phyloP scores from a whole-genome alignment of 164 flowering plant species.

The Stephania yunnanensis region DNA sequence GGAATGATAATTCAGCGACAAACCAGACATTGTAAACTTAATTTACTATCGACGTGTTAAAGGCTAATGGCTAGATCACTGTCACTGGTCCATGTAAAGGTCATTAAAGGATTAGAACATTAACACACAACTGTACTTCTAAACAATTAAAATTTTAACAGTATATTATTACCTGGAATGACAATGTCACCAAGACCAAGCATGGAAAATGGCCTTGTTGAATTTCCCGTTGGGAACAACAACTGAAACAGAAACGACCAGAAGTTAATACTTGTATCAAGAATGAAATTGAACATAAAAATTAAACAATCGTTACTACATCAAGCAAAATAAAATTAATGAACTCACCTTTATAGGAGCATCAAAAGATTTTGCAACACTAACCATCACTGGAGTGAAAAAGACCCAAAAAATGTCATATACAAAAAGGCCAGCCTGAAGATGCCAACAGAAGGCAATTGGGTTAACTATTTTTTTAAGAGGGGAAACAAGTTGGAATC shows the following conservation, averaged over 20 bases:
- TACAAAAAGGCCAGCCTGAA: constrained; percentile 92
- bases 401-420: constrained; percentile 99
- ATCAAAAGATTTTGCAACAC: constrained; percentile 99
- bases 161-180: constrained; percentile 61
- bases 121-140: too few relatives aligned
- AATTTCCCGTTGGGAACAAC: constrained; percentile 82
- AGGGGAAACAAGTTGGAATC: too few relatives aligned
- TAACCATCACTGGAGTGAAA: constrained; percentile 99
- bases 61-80: too few relatives aligned
- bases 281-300: not conserved
- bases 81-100: too few relatives aligned
- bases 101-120: too few relatives aligned
- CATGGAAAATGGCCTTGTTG: constrained; percentile 85
- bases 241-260: constrained; percentile 44
- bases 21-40: too few relatives aligned
- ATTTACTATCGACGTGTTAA: too few relatives aligned
- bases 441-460: not conserved
- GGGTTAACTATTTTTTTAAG: not conserved
- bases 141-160: too few relatives aligned
- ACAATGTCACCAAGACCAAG: constrained; percentile 99
- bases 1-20: too few relatives aligned
- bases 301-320: too few relatives aligned
- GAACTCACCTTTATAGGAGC: constrained; percentile 94
- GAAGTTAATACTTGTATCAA: not conserved
- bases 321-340: constrained; percentile 4